Conservation (phyloP, 768 basidiomycete species). For the Boletus pseudopeckii region DNA sequence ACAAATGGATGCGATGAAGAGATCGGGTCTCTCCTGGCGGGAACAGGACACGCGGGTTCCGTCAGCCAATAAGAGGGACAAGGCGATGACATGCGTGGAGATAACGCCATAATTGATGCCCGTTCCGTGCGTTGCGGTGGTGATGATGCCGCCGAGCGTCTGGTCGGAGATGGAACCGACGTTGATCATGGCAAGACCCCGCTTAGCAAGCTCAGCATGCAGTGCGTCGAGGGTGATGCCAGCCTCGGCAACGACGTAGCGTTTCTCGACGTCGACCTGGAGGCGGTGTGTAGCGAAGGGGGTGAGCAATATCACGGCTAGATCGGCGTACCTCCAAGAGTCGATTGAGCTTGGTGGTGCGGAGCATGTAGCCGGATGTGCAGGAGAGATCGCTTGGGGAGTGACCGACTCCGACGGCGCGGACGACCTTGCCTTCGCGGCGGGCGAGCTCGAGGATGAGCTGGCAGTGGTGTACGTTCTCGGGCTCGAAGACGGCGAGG, state of each 20-base stretch:
- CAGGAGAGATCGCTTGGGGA: conserved; percentile 93
- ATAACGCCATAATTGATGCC: conserved; percentile 78
- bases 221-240: conserved; percentile 77
- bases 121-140: conserved; percentile 94
- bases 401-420: conserved; percentile 88
- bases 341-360: conserved; percentile 67
- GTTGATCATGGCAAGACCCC: conserved; percentile 83
- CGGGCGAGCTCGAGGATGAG: conserved; percentile 79
- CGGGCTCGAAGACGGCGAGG: conserved; percentile 71
- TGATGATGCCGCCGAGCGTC: conserved; percentile 86
- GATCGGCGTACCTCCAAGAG: conserved; percentile 67
- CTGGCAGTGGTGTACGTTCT: conserved; percentile 62
- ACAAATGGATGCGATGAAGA: conserved; percentile 88
- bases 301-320: not conserved
- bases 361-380: conserved; percentile 82
- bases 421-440: conserved; percentile 64
- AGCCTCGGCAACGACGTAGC: conserved; percentile 67
- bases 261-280: conserved; percentile 68
- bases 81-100: conserved; percentile 72
- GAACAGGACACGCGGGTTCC: conserved; percentile 69
- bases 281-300: not conserved
- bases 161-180: conserved; percentile 97
- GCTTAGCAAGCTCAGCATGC: conserved; percentile 59
- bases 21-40: conserved; percentile 55
- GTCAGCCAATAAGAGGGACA: conserved; percentile 75